A percentile compares a stretch with the other conserved stretches of the same genome.
phyloP scores from a whole-genome alignment of 148 eudicot species.

The Rhododendron mucronatum region DNA sequence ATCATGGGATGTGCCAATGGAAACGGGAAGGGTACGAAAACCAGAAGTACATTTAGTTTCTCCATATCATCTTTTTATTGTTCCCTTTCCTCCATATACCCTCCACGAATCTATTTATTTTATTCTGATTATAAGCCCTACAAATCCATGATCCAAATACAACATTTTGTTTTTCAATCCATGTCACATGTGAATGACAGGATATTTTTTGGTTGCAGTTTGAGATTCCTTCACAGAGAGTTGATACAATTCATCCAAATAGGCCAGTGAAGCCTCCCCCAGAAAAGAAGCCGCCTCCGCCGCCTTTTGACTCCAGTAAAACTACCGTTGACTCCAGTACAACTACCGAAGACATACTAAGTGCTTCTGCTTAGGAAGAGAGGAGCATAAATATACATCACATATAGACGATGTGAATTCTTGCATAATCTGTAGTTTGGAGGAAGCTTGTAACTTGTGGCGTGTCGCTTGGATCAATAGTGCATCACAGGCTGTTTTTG shows the following conservation, averaged over 20 bases:
- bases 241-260: conserved; percentile 68
- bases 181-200: neutral
- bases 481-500: conserved; percentile 3
- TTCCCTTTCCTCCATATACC: neutral
- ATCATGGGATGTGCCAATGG: neutral
- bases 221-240: conserved; percentile 63
- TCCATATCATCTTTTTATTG: neutral
- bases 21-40: neutral
- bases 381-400: neutral
- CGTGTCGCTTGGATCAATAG: neutral
- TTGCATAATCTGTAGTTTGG: neutral
- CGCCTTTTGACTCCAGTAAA: conserved; percentile 15
- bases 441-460: neutral
- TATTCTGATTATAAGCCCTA: neutral
- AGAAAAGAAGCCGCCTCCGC: conserved; percentile 30
- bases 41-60: neutral
- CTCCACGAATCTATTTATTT: neutral
- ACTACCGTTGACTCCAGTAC: conserved; percentile 11
- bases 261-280: conserved; percentile 56
- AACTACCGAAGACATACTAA: conserved; percentile 31
- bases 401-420: neutral
- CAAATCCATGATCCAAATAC: neutral
- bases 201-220: conserved; percentile 44
- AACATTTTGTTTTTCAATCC: neutral
- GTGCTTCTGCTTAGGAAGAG: conserved; percentile 46